These are phyloP conservation scores for Pulicaria dysenterica DNA, from an alignment of 129 eudicot species.

Conservation along the genomic window DNA sequence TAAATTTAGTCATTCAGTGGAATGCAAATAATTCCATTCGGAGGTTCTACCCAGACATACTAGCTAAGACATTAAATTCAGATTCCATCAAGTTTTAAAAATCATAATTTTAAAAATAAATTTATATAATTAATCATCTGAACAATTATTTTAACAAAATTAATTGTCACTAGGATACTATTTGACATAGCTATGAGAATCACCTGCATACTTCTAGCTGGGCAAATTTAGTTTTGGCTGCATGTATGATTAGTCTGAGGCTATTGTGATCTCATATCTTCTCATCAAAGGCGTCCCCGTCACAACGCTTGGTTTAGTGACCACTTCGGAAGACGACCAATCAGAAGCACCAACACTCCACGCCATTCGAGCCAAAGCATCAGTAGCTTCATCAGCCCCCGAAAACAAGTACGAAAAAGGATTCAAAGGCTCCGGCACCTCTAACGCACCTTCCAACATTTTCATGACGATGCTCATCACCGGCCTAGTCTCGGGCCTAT, in stretches of 20 bases:
- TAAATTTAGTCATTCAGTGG: too few species aligned
- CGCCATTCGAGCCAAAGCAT: not conserved
- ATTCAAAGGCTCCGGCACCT: conserved; percentile 27
- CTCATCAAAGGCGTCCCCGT: conserved; percentile 23
- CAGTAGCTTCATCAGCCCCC: not conserved
- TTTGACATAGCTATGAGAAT: too few species aligned
- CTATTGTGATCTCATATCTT: conserved; percentile 27
- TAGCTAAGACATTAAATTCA: too few species aligned
- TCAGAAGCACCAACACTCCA: conserved; percentile 11
- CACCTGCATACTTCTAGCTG: too few species aligned
- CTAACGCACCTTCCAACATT: conserved; percentile 40
- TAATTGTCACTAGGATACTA: too few species aligned
- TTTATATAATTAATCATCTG: too few species aligned
- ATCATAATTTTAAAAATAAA: too few species aligned
- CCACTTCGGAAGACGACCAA: conserved; percentile 20
- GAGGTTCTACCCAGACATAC: too few species aligned
- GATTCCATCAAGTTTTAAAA: too few species aligned
- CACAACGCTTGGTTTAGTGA: not conserved
- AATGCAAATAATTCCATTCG: too few species aligned
- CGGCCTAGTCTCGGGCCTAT: conserved; percentile 34
- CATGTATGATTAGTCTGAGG: conserved; percentile 1
- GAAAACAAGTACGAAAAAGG: conserved; percentile 15
- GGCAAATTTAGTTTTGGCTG: too few species aligned
- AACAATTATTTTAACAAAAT: too few species aligned
- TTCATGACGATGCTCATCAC: conserved; percentile 35